Conservation (phyloP, 768 basidiomycete genomes). For the Trametes meyenii region DNA sequence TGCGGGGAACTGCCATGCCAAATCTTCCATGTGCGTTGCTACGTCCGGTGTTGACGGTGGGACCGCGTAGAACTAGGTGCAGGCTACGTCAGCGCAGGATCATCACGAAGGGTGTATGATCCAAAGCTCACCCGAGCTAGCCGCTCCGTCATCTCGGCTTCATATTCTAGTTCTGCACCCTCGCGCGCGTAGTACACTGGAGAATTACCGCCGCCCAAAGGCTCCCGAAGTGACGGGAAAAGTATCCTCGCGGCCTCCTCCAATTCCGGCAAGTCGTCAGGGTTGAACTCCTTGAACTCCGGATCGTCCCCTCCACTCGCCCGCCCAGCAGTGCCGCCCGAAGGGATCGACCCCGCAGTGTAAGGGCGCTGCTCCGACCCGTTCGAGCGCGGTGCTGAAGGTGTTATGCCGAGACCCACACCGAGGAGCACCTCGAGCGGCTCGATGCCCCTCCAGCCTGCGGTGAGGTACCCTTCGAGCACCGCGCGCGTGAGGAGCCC, state of each 20-base stretch:
- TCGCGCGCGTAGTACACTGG: constrained; percentile 40
- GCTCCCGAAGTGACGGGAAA: constrained; percentile 52
- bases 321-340: constrained; percentile 7
- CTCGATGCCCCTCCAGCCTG: constrained; percentile 75
- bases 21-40: constrained; percentile 75
- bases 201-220: constrained; percentile 37
- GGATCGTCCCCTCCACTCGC: constrained; percentile 24
- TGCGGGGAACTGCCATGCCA: constrained; percentile 79
- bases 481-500: constrained; percentile 82
- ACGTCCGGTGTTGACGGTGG: constrained; percentile 72
- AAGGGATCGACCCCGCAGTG: not conserved
- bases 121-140: constrained; percentile 58
- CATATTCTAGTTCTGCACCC: constrained; percentile 70
- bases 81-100: constrained; percentile 7
- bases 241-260: constrained; percentile 66
- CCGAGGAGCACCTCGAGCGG: constrained; percentile 73
- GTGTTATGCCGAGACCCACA: constrained; percentile 51
- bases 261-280: constrained; percentile 74
- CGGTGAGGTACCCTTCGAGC: constrained; percentile 82
- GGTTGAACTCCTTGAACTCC: constrained; percentile 64
- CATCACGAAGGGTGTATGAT: not conserved
- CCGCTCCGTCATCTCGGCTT: constrained; percentile 72
- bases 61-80: constrained; percentile 71
- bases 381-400: constrained; percentile 1
- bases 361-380: not conserved